These are phyloP conservation scores for Neophaeococcomyces aloes DNA, from an alignment of 2,329 filamentous ascomycete species.

Conservation along the genomic window DNA sequence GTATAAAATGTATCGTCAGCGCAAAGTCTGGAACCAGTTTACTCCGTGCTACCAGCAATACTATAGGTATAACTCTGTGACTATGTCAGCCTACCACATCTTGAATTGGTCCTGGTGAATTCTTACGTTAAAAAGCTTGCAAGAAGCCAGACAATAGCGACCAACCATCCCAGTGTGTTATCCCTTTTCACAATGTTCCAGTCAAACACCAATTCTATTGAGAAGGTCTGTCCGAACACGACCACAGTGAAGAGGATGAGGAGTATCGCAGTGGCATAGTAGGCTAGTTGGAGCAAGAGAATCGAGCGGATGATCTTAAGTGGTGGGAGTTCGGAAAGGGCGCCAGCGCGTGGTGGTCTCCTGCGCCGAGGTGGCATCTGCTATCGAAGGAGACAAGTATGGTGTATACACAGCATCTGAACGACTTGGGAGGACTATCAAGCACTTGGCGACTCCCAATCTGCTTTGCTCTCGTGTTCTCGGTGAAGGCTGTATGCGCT, in stretches of 20 bases:
- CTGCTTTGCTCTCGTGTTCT: no score
- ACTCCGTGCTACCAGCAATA: slow-evolving; percentile 72
- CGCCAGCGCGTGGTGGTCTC: slow-evolving; percentile 54
- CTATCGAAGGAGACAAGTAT: slow-evolving; percentile 23
- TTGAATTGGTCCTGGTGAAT: not conserved
- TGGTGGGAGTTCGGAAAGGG: slow-evolving; percentile 56
- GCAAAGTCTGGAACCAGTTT: slow-evolving; percentile 95
- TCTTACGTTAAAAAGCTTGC: slow-evolving; percentile 54
- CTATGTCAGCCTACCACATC: slow-evolving; percentile 20
- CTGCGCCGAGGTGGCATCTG: slow-evolving; percentile 46
- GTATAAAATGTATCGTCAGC: slow-evolving; percentile 73
- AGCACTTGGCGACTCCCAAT: no score
- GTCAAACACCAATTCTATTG: slow-evolving; percentile 48
- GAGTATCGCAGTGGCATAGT: slow-evolving; percentile 51
- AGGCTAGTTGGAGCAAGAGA: slow-evolving; percentile 51
- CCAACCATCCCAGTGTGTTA: slow-evolving; percentile 59
- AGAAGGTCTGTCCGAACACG: slow-evolving; percentile 52
- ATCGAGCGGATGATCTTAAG: slow-evolving; percentile 59
- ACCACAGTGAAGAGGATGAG: slow-evolving; percentile 59
- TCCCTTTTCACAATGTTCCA: slow-evolving; percentile 57
- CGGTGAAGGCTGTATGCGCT: no score
- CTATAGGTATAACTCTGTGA: slow-evolving; percentile 66
- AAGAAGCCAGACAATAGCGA: slow-evolving; percentile 57
- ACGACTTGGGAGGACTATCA: no score
- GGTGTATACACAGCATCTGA: no score